Percentiles rank a stretch among this genome's conserved stretches.
These are phyloP conservation scores for Tolypocladium album DNA, from an alignment of 2,329 filamentous ascomycete species.

Conservation along the genomic window DNA sequence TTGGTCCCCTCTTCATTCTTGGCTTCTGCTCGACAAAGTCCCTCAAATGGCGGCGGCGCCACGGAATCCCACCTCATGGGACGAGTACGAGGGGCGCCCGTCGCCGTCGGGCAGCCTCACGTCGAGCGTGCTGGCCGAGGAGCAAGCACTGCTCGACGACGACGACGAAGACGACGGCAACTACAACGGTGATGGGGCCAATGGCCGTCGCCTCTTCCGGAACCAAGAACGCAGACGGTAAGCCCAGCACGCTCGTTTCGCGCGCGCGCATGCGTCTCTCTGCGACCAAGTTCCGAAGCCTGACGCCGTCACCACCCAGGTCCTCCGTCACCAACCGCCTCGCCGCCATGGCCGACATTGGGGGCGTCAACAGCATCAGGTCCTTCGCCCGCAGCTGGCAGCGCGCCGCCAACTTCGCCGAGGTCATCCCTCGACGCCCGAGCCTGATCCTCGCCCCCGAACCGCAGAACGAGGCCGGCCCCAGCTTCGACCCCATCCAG, in stretches of 20 bases:
- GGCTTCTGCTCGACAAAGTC: not conserved
- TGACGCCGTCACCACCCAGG: slow-evolving; percentile 20
- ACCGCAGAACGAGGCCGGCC: slow-evolving; percentile 17
- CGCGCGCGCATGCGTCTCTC: not conserved
- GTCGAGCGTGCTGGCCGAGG: slow-evolving; percentile 31
- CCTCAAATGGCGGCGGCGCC: slow-evolving; percentile 15
- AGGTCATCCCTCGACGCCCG: slow-evolving; percentile 71
- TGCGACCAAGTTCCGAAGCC: not conserved
- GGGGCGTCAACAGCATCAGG: slow-evolving; percentile 86
- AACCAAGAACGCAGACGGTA: slow-evolving; percentile 20
- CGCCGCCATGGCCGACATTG: slow-evolving; percentile 55
- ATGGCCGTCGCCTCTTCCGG: slow-evolving; percentile 8
- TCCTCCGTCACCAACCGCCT: slow-evolving; percentile 50
- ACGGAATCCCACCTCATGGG: slow-evolving; percentile 32
- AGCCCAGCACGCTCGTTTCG: not conserved
- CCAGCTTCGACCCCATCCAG: slow-evolving; percentile 20
- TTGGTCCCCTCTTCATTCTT: not conserved
- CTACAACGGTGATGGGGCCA: slow-evolving; percentile 2
- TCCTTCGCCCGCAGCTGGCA: slow-evolving; percentile 92
- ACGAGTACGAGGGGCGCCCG: slow-evolving; percentile 32
- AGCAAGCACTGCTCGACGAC: slow-evolving; percentile 34
- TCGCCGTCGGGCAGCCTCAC: slow-evolving; percentile 32
- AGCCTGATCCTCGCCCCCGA: slow-evolving; percentile 60
- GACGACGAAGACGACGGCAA: slow-evolving; percentile 22
- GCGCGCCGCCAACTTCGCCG: slow-evolving; percentile 76